A percentile compares a stretch with the other conserved stretches of the same genome.
phyloP scores from a whole-genome alignment of 1,284 basidiomycete species.

The Pterulicium gracile region DNA sequence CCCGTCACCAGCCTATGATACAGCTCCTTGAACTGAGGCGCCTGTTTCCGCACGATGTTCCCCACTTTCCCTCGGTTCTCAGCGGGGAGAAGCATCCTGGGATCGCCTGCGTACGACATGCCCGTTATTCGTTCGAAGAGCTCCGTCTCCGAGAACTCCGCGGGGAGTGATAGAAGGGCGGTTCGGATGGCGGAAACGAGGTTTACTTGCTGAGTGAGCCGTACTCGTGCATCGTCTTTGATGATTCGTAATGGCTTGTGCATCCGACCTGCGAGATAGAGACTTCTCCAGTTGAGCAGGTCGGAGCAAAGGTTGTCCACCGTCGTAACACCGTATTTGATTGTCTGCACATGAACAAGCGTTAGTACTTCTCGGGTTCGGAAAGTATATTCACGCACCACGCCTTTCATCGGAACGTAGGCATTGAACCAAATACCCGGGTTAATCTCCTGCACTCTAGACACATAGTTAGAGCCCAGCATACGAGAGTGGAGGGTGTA shows the following conservation, averaged over 20 bases:
- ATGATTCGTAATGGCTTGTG: constrained; percentile 94
- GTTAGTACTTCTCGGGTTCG: too few relatives aligned
- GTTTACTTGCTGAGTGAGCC: constrained; percentile 89
- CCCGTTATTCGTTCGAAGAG: constrained; percentile 84
- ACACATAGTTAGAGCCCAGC: constrained; percentile 71
- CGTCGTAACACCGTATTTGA: constrained; percentile 98
- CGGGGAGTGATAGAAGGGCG: constrained; percentile 65
- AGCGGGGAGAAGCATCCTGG: constrained; percentile 86
- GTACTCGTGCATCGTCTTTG: constrained; percentile 80
- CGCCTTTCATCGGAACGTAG: constrained; percentile 73
- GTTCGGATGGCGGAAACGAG: constrained; percentile 82
- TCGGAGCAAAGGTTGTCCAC: constrained; percentile 85
- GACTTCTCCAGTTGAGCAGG: constrained; percentile 84
- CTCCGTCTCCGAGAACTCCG: constrained; percentile 66
- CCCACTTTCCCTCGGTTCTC: constrained; percentile 93
- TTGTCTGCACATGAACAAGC: constrained; percentile 39
- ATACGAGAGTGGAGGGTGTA: constrained; percentile 82
- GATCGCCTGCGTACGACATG: constrained; percentile 86
- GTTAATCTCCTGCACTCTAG: constrained; percentile 65
- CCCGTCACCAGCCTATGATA: constrained; percentile 77
- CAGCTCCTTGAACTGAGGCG: constrained; percentile 76
- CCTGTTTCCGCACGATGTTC: constrained; percentile 84
- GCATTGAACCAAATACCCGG: constrained; percentile 97
- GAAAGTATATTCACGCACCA: constrained; percentile 43
- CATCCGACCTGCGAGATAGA: constrained; percentile 94